Evolutionary conservation across 805 yeast genomes (phyloP).

Genomic region (Metschnikowia amazonensis): DNA sequence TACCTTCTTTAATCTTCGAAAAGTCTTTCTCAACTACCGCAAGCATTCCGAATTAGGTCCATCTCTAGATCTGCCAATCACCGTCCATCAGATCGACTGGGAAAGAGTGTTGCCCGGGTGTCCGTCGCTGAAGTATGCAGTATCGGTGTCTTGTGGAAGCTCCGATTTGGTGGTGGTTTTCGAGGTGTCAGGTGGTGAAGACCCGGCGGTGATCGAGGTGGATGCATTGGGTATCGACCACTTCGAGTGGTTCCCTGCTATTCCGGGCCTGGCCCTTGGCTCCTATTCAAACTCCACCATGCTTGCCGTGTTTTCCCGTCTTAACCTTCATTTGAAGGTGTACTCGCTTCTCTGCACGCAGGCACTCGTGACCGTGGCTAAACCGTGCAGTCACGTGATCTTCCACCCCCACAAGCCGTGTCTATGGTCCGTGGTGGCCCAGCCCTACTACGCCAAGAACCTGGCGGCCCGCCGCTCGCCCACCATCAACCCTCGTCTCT

Average conservation of each 20-base stretch:
- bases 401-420: slow-evolving; percentile 18
- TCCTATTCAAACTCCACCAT: slow-evolving; percentile 34
- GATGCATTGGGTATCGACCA: slow-evolving; percentile 27
- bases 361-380: slow-evolving; percentile 28
- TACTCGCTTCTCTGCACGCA: slow-evolving; percentile 38
- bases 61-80: neutral
- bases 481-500: slow-evolving; percentile 11
- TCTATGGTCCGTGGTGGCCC: slow-evolving; percentile 33
- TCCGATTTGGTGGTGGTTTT: slow-evolving; percentile 22
- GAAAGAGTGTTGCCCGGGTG: slow-evolving; percentile 16
- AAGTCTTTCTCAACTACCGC: neutral
- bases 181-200: slow-evolving; percentile 18
- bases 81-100: slow-evolving; percentile 21
- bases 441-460: slow-evolving; percentile 19
- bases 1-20: neutral
- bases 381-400: slow-evolving; percentile 26
- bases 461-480: slow-evolving; percentile 9
- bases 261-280: slow-evolving; percentile 10
- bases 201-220: slow-evolving; percentile 33
- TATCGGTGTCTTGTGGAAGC: slow-evolving; percentile 18
- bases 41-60: neutral
- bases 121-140: slow-evolving; percentile 29
- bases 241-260: slow-evolving; percentile 35
- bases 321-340: slow-evolving; percentile 26
- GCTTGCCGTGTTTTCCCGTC: slow-evolving; percentile 28